Base-by-base conservation (phyloP, 2,329 filamentous ascomycete species). In the Colletotrichum chrysophilum region DNA sequence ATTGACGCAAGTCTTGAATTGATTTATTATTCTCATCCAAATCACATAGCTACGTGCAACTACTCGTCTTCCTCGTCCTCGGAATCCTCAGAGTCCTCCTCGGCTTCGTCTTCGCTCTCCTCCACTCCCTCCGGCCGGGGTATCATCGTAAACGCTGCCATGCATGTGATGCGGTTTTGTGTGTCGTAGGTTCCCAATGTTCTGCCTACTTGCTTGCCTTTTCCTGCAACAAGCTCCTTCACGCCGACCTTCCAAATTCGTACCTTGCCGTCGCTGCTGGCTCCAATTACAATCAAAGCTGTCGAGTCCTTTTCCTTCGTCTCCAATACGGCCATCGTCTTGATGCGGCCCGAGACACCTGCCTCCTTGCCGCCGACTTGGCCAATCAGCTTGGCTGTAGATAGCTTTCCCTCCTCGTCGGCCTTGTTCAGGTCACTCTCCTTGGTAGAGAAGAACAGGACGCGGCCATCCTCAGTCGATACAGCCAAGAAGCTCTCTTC, bases 381-480 rank as follows among this genome's bases (percentile, higher is more conserved):
- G n/a, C 92, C 95, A 14, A 97, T 82, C 21, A 94, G 88, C 80
- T 91, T 91, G 52, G 94, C 94, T 24, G 92, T 88, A 8, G 89
- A 86, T 62, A 93, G 85, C 48, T 78, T 74, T 62, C 81, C 78
- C 24, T 78, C 80, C 26, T 82, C 85, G 32, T 78, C 66, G 13
- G 79, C 77, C 26, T 80, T 83, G 55, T 82, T 81, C 7, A 91
- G 79, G 76, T 91, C 87, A 12, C 86, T 85, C 1, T 84, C 83
- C 64, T 87, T 89, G 3, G 95, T 96, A 48, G 94, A 93, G 83
- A 95, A 98, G 83, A 98, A 95, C 67, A 98, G 81, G 43, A 98
- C 90, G 68, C 94, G 90, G 1, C 97, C 97, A 82, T 98, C 96
- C 83, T 98, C 97, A 0, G 97, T 98, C 3, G 95, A 95, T 1